Base-by-base conservation (phyloP, 805 yeast genomes). In the Candida sanyiensis region DNA sequence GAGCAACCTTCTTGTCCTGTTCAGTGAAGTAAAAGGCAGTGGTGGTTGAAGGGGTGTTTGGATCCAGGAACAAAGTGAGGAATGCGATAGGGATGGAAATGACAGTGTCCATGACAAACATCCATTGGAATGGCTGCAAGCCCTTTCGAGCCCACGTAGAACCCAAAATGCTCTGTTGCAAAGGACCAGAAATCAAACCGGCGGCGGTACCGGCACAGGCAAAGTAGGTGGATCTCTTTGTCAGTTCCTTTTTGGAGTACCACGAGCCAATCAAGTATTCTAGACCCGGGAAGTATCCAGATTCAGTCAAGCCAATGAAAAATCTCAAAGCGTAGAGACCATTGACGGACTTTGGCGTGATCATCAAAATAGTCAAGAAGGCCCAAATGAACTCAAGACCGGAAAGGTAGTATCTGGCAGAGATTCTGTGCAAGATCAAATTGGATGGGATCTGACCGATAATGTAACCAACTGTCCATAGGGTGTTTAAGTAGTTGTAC, bases 321-420 rank as follows among this genome's bases (percentile, higher is more conserved):
- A 83, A 83, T 37, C 93, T 62, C 30, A 78, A 59, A 1, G 73
- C 86, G 55, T 76, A 72, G 27, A 84, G 60, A 6, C 24, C 37
- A 23, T 22, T 12, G 6, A 44, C 35, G 6, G 27, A 28, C 10
- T 31, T 38, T 35, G 74, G 75, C 3, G 63, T 59, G 12, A 73
- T 72, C 32, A 74, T 64, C 10, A 72, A 69, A 30, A 80, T 63
- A 2, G 88, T 81, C 41, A 81, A 69, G 38, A 80, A 61, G 1
- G 85, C 73, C 94, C 93, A 83, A 25, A 74, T 64, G 27, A 81
- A 49, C 52, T 83, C 93, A 58, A 73, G 65, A 3, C 62, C 42
- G 2, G 82, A 80, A 28, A 58, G 65, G 63, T 59, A 50, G 9
- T 54, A 43, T 35, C 72, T 75, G 41, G 80, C 63, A 6, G 82